Conservation (phyloP, 352 stramenopile species). For the Globisporangium echinulatum region DNA sequence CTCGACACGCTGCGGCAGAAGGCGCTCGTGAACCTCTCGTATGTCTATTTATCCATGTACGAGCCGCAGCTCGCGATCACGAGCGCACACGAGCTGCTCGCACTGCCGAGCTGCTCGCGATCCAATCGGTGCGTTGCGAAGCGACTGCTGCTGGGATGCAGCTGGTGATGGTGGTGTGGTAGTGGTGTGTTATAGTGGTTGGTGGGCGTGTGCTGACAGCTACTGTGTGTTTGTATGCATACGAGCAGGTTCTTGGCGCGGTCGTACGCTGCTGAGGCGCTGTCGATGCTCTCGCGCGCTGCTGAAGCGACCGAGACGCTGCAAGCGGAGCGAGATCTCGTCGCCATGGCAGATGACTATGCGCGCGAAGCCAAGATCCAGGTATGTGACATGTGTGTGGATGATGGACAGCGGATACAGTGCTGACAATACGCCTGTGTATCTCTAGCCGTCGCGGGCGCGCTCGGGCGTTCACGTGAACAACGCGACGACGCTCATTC, state of each 20-base stretch:
- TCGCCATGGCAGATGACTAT: constrained; percentile 75
- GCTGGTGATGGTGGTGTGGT: too few species aligned
- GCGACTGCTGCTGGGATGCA: too few species aligned
- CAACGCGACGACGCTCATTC: constrained; percentile 71
- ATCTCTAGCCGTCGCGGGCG: constrained; percentile 33
- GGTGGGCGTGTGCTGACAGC: too few species aligned
- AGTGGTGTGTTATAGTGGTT: too few species aligned
- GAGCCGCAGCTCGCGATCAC: constrained; percentile 85
- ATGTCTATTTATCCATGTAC: constrained; percentile 89
- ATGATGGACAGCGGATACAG: neutral
- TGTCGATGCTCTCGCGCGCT: constrained; percentile 85
- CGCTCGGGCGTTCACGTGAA: constrained; percentile 81
- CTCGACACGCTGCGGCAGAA: constrained; percentile 78
- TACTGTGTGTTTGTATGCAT: neutral
- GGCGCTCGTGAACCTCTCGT: constrained; percentile 81
- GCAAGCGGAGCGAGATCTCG: constrained; percentile 67
- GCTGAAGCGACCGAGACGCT: constrained; percentile 68
- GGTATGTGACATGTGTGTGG: constrained; percentile 18
- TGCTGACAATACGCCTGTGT: constrained; percentile 12
- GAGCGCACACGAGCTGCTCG: constrained; percentile 73
- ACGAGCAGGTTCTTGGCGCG: constrained; percentile 54
- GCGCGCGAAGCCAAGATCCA: constrained; percentile 67
- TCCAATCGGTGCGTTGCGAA: constrained; percentile 34
- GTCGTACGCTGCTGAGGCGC: constrained; percentile 86
- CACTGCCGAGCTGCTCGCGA: constrained; percentile 60